Evolutionary conservation across 2,329 filamentous ascomycete species (phyloP).

Genomic region (Cladobotryum mycophilum): DNA sequence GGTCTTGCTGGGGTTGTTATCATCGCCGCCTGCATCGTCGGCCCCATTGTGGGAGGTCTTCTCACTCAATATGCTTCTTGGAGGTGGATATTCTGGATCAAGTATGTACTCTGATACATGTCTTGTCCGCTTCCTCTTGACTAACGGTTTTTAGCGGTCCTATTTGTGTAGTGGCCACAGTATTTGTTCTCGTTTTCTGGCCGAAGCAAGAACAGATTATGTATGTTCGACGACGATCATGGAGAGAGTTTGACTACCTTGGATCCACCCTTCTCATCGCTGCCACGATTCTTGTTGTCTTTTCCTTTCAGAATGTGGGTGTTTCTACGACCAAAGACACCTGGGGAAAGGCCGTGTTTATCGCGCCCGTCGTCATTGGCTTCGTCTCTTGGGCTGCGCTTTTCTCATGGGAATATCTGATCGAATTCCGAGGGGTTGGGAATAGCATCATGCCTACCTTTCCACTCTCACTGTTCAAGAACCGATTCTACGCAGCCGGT

Average conservation of each 20-base stretch:
- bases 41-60: background rate
- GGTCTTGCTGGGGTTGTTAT: background rate
- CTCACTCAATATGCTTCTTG: background rate
- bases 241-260: constrained; percentile 46
- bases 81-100: background rate
- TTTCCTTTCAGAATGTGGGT: constrained; percentile 49
- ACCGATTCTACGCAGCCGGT: constrained; percentile 39
- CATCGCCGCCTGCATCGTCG: background rate
- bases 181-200: background rate
- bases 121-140: background rate
- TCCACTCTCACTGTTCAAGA: constrained; percentile 41
- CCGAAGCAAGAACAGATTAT: background rate
- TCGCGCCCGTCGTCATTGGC: constrained; percentile 24
- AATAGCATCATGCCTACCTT: constrained; percentile 22
- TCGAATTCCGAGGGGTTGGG: no score
- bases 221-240: constrained; percentile 26
- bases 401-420: constrained; percentile 21
- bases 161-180: background rate
- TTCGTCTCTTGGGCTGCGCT: constrained; percentile 21
- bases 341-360: constrained; percentile 36
- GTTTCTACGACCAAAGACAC: constrained; percentile 20
- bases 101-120: background rate
- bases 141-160: background rate
- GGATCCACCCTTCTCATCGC: constrained; percentile 47
- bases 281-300: constrained; percentile 49